Evolutionary conservation across 305 asterid species (phyloP).

Genomic region (Fraxinus baroniana): DNA sequence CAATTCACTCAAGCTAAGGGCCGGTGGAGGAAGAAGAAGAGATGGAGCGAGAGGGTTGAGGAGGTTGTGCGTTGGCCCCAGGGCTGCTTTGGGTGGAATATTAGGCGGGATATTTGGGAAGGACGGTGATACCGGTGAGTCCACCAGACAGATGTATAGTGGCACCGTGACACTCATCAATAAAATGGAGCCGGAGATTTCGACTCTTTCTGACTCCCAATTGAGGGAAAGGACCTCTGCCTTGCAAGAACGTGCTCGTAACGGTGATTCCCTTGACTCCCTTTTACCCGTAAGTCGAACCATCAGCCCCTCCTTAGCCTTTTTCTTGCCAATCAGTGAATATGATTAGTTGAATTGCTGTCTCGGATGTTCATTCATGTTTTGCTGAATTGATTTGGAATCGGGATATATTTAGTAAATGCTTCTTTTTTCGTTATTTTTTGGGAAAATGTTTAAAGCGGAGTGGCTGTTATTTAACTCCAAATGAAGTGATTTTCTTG

Average conservation of each 20-base stretch:
- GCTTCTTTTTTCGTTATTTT: neutral
- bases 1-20: conserved; percentile 20
- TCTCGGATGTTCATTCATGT: neutral
- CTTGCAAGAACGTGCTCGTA: conserved; percentile 62
- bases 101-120: conserved; percentile 77
- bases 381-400: neutral
- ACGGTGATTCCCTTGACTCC: conserved; percentile 71
- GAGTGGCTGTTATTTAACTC: conserved; percentile 8
- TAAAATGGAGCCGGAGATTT: conserved; percentile 62
- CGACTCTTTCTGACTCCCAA: conserved; percentile 73
- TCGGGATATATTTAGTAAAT: neutral
- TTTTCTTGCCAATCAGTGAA: neutral
- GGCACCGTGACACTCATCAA: conserved; percentile 60
- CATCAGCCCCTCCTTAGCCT: neutral
- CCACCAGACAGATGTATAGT: conserved; percentile 68
- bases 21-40: conserved; percentile 25
- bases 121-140: conserved; percentile 70
- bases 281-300: conserved; percentile 70
- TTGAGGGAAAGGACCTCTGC: conserved; percentile 68
- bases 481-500: conserved; percentile 21
- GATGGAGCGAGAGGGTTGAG: conserved; percentile 21
- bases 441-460: neutral
- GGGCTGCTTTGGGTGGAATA: conserved; percentile 78
- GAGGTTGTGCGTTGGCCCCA: conserved; percentile 25
- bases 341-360: neutral